Base-by-base conservation (phyloP, 257 asterid genomes). In the Leptodermis oblonga region DNA sequence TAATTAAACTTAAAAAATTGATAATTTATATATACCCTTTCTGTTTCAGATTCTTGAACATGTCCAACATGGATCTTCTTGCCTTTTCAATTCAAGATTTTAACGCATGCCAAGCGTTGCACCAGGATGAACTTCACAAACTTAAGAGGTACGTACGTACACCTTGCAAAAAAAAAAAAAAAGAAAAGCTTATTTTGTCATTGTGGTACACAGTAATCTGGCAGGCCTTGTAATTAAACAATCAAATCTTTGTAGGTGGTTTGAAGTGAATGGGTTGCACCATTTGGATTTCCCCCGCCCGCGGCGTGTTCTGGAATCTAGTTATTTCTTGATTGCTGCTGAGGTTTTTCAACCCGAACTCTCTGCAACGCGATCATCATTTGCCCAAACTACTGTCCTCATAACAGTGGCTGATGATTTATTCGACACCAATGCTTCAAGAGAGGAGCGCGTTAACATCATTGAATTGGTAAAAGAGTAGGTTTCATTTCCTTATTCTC, bases 391-490 rank as follows among this genome's bases (percentile, higher is more conserved):
- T 31, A 23, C 25, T 25, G 67, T 73, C 31, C 81, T 86, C 11
- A 51, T 78, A 2, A 74, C 82, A 33, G 26, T 75, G 1, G 45
- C 81, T 1, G 87, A 86, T 76, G 91, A 83, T 68, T 70, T 86
- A 15, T 80, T 83, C 2, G 91, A 86, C 70, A 68, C 33, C 37
- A 66, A 64, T 52, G 87, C 75, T 30, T 69, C 85, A 1, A 76
- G 63, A 73, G 82, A 73, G 39, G 88, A 86, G 18, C 74, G 82
- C 26, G 52, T 68, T 46, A 43, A 62, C 71, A 46, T 76, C 63
- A 73, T 82, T 4, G 76, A 71, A 23, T 67, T 78, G 62, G 54
- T 80, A 11, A 55, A 73, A 68, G 64, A 61, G 89, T 82, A 74
- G n/a, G 56, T 65, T 65, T 11, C 2, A 18, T 4, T 34, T 34